Evolutionary conservation across 169 alveolate genomes (phyloP), one percentile per base, ranked within the genome.

Genomic region (Plasmodium knowlesi): DNA sequence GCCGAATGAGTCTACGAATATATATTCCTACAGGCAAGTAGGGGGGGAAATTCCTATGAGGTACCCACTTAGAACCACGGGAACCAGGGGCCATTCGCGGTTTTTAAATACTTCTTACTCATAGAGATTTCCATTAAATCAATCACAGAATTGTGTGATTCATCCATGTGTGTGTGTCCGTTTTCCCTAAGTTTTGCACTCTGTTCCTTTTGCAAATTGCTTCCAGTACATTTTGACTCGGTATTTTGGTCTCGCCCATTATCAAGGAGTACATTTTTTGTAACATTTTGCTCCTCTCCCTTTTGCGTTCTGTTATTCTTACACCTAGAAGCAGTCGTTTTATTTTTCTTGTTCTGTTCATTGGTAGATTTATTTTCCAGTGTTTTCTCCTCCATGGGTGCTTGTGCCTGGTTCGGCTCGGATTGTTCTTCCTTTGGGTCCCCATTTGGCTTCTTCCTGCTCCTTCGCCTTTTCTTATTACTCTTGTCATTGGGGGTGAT

Each of bases 81-180:
- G 74, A 91, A 91, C 91, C 92, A 91, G 14, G 95, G 53, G 39
- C 79, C 14, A 81, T 81, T 82, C 43, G 74, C 76, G 16, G 72
- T 81, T 82, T 34, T 70, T 82, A 91, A 91, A 46, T 80, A 32
- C 67, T 82, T 82, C 19, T 46, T 82, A 82, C 84, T 72, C 92
- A 70, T 91, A 28, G 95, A 80, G 67, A 82, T 81, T 70, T 91
- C 92, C 41, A 91, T 91, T 70, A 91, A 37, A 72, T 91, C 95
- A 34, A 80, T n/a, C 30, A 91, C 84, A 30, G 95, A 91, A 22
- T 82, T 80, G 82, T 82, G 74, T 8, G 43, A 54, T 76, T 91
- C 81, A 28, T 43, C 50, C 16, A 91, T 82, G 41, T 37, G 12
- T 82, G 32, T 78, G 9, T 71, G 76, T 28, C 30, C 67, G 83